phyloP scores from a whole-genome alignment of 306 rosid species.

The Cicer pinnatifidum region DNA sequence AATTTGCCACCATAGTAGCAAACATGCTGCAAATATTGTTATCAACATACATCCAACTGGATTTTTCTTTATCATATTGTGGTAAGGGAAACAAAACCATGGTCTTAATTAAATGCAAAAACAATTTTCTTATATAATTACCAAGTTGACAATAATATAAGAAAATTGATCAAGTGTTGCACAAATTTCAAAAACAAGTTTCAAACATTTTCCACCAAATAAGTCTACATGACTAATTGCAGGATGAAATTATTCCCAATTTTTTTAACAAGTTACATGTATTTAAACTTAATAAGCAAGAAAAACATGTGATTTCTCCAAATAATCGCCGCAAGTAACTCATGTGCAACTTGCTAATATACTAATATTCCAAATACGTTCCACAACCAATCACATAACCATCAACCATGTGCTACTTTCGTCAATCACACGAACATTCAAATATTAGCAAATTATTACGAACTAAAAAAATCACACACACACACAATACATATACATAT shows the following conservation, averaged over 20 bases:
- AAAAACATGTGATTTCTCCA: constrained; percentile 49
- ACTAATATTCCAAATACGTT: constrained; percentile 17
- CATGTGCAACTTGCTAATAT: not conserved
- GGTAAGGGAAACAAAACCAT: constrained; percentile 16
- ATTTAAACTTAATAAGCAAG: constrained; percentile 32
- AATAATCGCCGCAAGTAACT: constrained; percentile 46
- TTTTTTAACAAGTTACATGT: not conserved
- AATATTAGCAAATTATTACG: constrained; percentile 14
- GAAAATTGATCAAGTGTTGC: too few species aligned
- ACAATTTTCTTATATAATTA: not conserved
- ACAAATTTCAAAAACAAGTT: constrained; percentile 10
- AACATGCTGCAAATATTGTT: not conserved
- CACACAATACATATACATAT: not conserved
- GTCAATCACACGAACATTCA: not conserved
- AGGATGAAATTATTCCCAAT: not conserved
- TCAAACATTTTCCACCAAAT: not conserved
- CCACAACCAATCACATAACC: constrained; percentile 34
- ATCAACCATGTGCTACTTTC: constrained; percentile 25
- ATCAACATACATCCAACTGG: not conserved
- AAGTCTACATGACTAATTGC: not conserved
- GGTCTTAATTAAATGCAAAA: not conserved
- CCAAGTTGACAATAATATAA: too few species aligned
- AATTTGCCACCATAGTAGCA: not conserved
- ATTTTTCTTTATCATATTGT: not conserved
- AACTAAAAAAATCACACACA: not conserved